Percentiles rank a stretch among this genome's conserved stretches.
Conservation (phyloP, 2,329 filamentous ascomycete species). For the Diaporthe eres region DNA sequence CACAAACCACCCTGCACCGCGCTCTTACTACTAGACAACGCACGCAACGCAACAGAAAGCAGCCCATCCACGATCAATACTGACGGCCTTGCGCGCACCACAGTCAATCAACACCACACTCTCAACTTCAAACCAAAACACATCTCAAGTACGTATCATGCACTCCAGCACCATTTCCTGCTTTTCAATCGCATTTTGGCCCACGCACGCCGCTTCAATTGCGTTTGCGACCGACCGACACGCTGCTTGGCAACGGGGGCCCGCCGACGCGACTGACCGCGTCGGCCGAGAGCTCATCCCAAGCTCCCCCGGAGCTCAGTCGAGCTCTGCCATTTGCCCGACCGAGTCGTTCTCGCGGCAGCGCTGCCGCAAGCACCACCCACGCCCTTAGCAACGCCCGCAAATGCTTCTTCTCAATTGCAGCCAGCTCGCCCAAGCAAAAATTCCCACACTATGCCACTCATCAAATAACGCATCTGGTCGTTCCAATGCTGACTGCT, state of each 20-base stretch:
- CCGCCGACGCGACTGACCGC: constrained; percentile 31
- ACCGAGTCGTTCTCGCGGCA: neutral
- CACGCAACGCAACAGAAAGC: constrained; percentile 1
- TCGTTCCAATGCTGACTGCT: constrained; percentile 47
- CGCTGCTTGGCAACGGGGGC: constrained; percentile 10
- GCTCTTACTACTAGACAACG: constrained; percentile 14
- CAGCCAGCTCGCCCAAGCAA: neutral
- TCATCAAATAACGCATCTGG: neutral
- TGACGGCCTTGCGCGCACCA: constrained; percentile 42
- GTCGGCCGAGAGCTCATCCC: constrained; percentile 26
- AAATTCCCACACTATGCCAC: neutral
- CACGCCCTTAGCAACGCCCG: neutral
- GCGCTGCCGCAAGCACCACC: neutral
- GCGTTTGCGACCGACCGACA: constrained; percentile 52
- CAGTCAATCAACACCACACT: constrained; percentile 47
- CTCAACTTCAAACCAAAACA: constrained; percentile 44
- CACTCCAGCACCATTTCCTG: constrained; percentile 46
- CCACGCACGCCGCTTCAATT: constrained; percentile 54
- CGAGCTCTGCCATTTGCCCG: constrained; percentile 29
- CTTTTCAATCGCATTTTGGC: constrained; percentile 54
- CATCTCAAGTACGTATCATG: constrained; percentile 54
- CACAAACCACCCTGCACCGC: constrained; percentile 12
- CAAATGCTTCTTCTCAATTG: neutral
- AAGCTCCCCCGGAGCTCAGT: constrained; percentile 25
- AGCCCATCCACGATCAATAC: constrained; percentile 24